Base-by-base conservation (phyloP, 1,139 yeast genomes). In the Zygoascus meyerae region DNA sequence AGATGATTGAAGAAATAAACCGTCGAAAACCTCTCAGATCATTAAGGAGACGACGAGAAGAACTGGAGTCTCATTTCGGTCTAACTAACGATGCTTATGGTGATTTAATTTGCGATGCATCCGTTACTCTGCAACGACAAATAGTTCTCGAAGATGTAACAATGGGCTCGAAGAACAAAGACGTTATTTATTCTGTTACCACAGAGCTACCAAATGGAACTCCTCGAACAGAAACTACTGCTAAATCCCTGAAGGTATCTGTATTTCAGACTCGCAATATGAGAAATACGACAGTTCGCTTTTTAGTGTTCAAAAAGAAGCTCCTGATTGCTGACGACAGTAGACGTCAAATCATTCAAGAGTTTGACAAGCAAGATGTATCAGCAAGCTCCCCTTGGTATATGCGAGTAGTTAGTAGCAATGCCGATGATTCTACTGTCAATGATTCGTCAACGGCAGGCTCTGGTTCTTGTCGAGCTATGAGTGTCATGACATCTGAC, bases 311-410 rank as follows among this genome's bases (percentile, higher is more conserved):
- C 30, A 34, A 34, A 12, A 15, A 38, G 34, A 38, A 55, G 37
- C 48, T 58, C 2, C 30, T 58, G 30, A 45, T 58, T 45, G 55
- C 57, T 17, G 57, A 57, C 44, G 61, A 58, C 18, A 41, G 50
- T n/a, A 52, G 51, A 40, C 40, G 55, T 8, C 41, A 42, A 26
- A 42, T 55, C 9, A 33, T 48, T 30, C 44, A 48, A 15, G 52
- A 52, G 10, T 38, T 55, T 8, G 47, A 47, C 34, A 49, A 49
- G 46, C 39, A 45, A 7, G 40, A 45, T 11, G 45, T 54, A 15
- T 33, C 48, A n/a, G 58, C 55, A 9, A 34, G 51, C 18, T 18
- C 45, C 8, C 57, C 55, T 2, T 52, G 52, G 55, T 17, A 16
- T 8, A 40, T 44, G 26, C n/a, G 17, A 14, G 34, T 38, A 10